These are phyloP conservation scores for Wickerhamiella australiensis DNA, from an alignment of 805 yeast genomes.

Conservation along the genomic window DNA sequence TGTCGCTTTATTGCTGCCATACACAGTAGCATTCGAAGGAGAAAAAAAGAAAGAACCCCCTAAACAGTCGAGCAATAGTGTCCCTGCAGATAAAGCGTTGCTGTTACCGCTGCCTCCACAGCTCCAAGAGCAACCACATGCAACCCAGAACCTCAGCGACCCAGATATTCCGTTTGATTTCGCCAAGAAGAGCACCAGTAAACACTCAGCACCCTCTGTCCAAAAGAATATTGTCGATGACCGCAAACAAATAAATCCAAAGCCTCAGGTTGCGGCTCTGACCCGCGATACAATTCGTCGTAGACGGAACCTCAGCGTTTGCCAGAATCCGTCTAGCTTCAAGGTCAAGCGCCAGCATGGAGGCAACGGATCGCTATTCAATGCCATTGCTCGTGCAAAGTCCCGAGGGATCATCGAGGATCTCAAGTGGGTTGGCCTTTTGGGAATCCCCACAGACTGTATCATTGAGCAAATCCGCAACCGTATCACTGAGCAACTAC, in stretches of 20 bases:
- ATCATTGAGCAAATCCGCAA: slow-evolving; percentile 27
- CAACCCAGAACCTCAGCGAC: slow-evolving; percentile 1
- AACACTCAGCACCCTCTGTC: slow-evolving; percentile 12
- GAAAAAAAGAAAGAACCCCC: background rate
- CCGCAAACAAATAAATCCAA: slow-evolving; percentile 14
- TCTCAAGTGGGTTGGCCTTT: slow-evolving; percentile 74
- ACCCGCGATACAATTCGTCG: slow-evolving; percentile 6
- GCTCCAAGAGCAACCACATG: slow-evolving; percentile 8
- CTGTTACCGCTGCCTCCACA: slow-evolving; percentile 14
- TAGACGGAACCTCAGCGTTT: background rate
- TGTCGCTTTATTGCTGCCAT: slow-evolving; percentile 26
- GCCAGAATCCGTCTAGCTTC: background rate
- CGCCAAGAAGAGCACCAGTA: slow-evolving; percentile 6
- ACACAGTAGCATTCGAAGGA: slow-evolving; percentile 23
- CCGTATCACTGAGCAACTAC: slow-evolving; percentile 37
- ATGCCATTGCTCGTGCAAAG: slow-evolving; percentile 59
- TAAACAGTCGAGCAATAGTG: background rate
- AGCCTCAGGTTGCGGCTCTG: slow-evolving; percentile 9
- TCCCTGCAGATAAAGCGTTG: slow-evolving; percentile 9
- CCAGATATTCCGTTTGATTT: slow-evolving; percentile 21
- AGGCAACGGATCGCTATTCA: slow-evolving; percentile 81
- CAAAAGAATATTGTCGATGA: slow-evolving; percentile 19
- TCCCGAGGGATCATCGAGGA: slow-evolving; percentile 28
- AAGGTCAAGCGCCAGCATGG: slow-evolving; percentile 33
- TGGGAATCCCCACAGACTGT: slow-evolving; percentile 82